These are phyloP conservation scores for Purpureocillium lavendulum DNA, from an alignment of 2,329 filamentous ascomycete species.

Conservation along the genomic window DNA sequence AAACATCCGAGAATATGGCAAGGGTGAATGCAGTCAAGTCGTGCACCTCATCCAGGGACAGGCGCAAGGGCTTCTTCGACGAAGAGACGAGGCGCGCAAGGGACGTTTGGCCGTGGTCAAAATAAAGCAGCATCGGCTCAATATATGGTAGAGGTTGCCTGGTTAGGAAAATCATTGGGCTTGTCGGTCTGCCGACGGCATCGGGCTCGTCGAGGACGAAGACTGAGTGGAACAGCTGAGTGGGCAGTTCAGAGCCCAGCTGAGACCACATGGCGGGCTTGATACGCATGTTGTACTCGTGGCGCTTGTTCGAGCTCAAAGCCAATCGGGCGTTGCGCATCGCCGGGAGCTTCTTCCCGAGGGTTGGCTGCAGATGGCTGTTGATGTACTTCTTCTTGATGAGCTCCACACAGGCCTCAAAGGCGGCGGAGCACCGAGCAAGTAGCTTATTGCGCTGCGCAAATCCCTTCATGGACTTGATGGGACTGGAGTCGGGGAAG, in stretches of 20 bases:
- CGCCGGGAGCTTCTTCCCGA: slow-evolving; percentile 60
- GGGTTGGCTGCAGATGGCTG: slow-evolving; percentile 63
- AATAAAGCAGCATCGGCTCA: slow-evolving; percentile 63
- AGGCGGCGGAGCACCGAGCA: slow-evolving; percentile 85
- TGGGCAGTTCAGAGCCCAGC: slow-evolving; percentile 31
- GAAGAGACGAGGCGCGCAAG: slow-evolving; percentile 43
- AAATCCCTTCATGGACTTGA: slow-evolving; percentile 57
- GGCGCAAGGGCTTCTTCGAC: slow-evolving; percentile 28
- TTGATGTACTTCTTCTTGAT: slow-evolving; percentile 61
- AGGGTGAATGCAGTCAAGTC: slow-evolving; percentile 66
- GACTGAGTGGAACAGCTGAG: slow-evolving; percentile 50
- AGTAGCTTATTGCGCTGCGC: slow-evolving; percentile 60
- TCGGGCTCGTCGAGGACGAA: slow-evolving; percentile 50
- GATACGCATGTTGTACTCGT: slow-evolving; percentile 65
- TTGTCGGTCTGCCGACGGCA: slow-evolving; percentile 49
- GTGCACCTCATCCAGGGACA: slow-evolving; percentile 36
- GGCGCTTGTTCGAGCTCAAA: slow-evolving; percentile 67
- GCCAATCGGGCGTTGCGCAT: slow-evolving; percentile 87
- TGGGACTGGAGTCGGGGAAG: slow-evolving; percentile 65
- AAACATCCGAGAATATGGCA: slow-evolving; percentile 71
- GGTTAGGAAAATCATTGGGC: slow-evolving; percentile 63
- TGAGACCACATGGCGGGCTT: slow-evolving; percentile 70
- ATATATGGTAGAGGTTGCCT: slow-evolving; percentile 55
- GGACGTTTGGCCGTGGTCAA: slow-evolving; percentile 55
- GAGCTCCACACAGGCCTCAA: slow-evolving; percentile 68